Base-by-base conservation (phyloP, 352 stramenopile genomes). In the Phytophthora ohioensis region DNA sequence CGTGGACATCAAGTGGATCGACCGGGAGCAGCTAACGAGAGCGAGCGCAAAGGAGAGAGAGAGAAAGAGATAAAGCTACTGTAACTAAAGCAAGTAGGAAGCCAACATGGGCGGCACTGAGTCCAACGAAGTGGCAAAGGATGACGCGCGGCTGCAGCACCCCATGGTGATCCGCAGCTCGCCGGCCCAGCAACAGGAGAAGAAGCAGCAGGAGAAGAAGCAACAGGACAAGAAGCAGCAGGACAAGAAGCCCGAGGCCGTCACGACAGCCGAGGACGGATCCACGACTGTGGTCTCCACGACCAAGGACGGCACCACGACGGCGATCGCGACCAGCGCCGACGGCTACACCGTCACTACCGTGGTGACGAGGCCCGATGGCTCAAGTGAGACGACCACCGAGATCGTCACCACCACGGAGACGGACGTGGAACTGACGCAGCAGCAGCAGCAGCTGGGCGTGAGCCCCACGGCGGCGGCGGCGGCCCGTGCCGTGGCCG, bases 321-420 rank as follows among this genome's bases (percentile, higher is more conserved):
- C 54, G 46, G 59, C 68, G 45, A 59, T 68, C 56, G 81, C 73
- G 60, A 84, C 73, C 21, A 78, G 56, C 47, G 66, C 73, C 4
- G 70, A 77, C 32, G 70, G 64, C 43, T 47, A 13, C 42, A 74
- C 54, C 46, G 58, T 77, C 57, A 70, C 70, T 3, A 77, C 64
- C 21, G 70, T 71, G 32, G 64, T 77, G 35, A 77, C 70, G 9
- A 58, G 57, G 12, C 70, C 70, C 36, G 64, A 73, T 32, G 70
- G 64, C 47, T 73, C 58, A 27, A 74, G 58, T 36, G 66, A 72
- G 43, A 77, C 70, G 47, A 77, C 70, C 13, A 77, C 64, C 35
- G 63, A 72, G 58, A 76, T 57, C 49, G 62, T 73, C 27, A 71
- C 57, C 43, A 72, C 57, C 17, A 71, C 52, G 15, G 69, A 76